Evolutionary conservation across 2,329 filamentous ascomycete species (phyloP), one percentile per base, ranked within the genome.

Genomic region (Cladorrhinum sp.): DNA sequence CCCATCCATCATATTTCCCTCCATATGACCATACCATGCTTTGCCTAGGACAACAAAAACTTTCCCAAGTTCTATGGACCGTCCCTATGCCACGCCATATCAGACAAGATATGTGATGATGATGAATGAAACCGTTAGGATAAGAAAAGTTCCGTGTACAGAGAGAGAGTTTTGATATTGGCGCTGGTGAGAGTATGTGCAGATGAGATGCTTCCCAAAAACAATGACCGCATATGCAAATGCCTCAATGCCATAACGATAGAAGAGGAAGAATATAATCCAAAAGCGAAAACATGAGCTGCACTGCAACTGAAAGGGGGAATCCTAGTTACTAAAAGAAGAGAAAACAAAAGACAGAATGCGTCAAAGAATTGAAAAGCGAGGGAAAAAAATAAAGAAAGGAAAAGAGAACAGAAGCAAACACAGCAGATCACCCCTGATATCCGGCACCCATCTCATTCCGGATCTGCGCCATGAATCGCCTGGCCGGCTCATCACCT

Each of bases 401-500:
- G 29, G 13, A 57, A 45, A 32, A 50, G 22, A 57, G 56, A 45
- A 57, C 45, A 7, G 13, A 58, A 57, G 9, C 32, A 36, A 49
- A 57, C 16, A 32, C 29, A 20, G 18, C 27, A 60, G 24, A 59
- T 66, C 55, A 65, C 4, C 64, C 61, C 64, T 64, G 64, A 55
- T 64, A 7, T 29, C 64, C 59, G 13, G 50, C 60, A 16, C 62
- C 61, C n/a, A 70, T 69, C 65, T 70, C 71, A 50, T 72, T 69
- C 41, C 9, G 32, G 32, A 36, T 36, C 76, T 96, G 91, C 65
- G 88, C 83, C 73, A 97, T 77, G 75, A 93, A 93, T 72, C 88
- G 89, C 71, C 86, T 88, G 20, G 93, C 93, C 67, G 96, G 79
- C 70, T 89, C 85, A 72, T 98, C 93, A 1, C 92, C 92, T n/a